A percentile compares a stretch with the other conserved stretches of the same genome.
Conservation (phyloP, 2,329 filamentous ascomycete genomes). For the Pezicula neosporulosa region DNA sequence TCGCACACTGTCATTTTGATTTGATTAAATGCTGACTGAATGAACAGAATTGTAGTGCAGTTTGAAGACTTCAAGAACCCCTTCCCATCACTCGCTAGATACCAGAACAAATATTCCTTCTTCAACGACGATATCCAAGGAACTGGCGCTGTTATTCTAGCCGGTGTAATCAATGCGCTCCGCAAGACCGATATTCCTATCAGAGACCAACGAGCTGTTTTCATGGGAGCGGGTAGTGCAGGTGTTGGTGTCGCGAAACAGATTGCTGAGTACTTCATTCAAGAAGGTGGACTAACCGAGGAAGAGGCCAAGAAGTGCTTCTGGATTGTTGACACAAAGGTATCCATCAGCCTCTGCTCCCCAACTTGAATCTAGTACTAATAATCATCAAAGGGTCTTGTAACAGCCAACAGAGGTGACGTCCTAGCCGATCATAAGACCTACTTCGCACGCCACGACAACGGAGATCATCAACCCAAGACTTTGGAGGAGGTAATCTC, state of each 20-base stretch:
- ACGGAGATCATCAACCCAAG: conserved; percentile 43
- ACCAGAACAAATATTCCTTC: conserved; percentile 71
- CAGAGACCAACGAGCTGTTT: conserved; percentile 65
- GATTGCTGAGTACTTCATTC: conserved; percentile 70
- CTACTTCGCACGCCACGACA: conserved; percentile 33
- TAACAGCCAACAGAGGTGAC: conserved; percentile 67
- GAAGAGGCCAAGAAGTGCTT: conserved; percentile 67
- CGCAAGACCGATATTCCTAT: conserved; percentile 64
- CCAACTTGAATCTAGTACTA: background rate
- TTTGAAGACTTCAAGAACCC: conserved; percentile 72
- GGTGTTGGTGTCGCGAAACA: conserved; percentile 85
- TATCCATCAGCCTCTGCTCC: conserved; percentile 2
- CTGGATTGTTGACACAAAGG: conserved; percentile 66
- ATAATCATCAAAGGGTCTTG: conserved; percentile 50
- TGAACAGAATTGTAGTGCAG: conserved; percentile 45
- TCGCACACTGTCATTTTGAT: conserved; percentile 69
- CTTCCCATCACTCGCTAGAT: conserved; percentile 60
- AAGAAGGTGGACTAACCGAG: conserved; percentile 58
- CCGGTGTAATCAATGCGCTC: conserved; percentile 73
- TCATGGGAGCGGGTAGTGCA: conserved; percentile 79
- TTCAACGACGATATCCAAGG: conserved; percentile 93
- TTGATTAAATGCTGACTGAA: conserved; percentile 66
- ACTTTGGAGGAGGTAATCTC: conserved; percentile 65
- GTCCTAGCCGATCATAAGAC: conserved; percentile 63
- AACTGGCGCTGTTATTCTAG: conserved; percentile 81